Base-by-base conservation (phyloP, 805 yeast species). In the Pichia rugopelliculosa region DNA sequence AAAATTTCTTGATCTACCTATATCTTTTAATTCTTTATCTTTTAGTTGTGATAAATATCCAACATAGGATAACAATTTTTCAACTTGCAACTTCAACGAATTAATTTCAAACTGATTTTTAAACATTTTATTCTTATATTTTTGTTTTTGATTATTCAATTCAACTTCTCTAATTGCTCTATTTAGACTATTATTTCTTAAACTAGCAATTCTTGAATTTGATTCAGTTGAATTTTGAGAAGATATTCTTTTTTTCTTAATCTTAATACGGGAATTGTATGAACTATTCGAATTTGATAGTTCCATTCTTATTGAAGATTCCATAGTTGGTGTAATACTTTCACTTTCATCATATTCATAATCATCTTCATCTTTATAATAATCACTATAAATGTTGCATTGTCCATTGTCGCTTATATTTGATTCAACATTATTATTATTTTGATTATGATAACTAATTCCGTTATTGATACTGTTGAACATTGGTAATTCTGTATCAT, bases 21-120 rank as follows among this genome's bases (percentile, higher is more conserved):
- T 20, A n/a, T 23, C 39, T 30, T 41, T 46, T 22, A 20, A 34
- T 18, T 48, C 48, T 9, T 45, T 37, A 13, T 40, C 72, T 49
- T 75, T 73, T 3, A 38, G 12, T 55, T 77, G 82, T 42, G 76
- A 62, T 50, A 76, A 73, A 52, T 76, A 77, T 10, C 82, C 82
- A 58, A 77, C 77, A 56, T 76, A 77, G 34, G 80, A 75, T 47
- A 75, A 66, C 34, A 77, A 64, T 56, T 77, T 77, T 47, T 77
- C 83, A 57, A 76, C 77, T 56, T 77, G 81, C 46, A 77, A 59
- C 52, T 73, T 71, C 50, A 77, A 61, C 10, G 80, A 75, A 57
- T 74, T 76, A 43, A 77, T 62, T 58, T 77, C 80, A 58, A 77
- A 77, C 51, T 71, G 70, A 53, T 76, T 65, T 55, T 71, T 75